Evolutionary conservation across 331 rosid genomes (phyloP).

Genomic region (Quercus tomentella): DNA sequence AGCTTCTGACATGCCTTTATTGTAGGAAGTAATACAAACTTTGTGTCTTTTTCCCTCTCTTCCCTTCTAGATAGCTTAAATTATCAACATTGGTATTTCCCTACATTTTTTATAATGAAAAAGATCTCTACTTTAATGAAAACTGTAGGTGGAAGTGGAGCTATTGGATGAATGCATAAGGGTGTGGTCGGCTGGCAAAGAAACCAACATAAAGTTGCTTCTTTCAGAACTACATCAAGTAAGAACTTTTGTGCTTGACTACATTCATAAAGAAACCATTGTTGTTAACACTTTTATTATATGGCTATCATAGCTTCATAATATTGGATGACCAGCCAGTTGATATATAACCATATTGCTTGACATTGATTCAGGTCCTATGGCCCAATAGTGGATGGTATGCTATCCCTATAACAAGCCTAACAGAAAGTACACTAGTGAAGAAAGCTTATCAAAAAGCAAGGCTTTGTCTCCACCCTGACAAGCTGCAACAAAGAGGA

Average conservation of each 20-base stretch:
- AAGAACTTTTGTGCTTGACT: slow-evolving; percentile 18
- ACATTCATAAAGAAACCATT: too few relatives aligned
- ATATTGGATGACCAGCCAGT: neutral
- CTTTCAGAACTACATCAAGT: slow-evolving; percentile 84
- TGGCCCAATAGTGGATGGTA: slow-evolving; percentile 78
- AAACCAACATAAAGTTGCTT: slow-evolving; percentile 67
- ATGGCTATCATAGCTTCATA: neutral
- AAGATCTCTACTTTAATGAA: slow-evolving; percentile 14
- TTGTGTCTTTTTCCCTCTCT: neutral
- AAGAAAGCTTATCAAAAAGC: slow-evolving; percentile 95
- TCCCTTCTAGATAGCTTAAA: neutral
- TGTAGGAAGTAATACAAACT: neutral
- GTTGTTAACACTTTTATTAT: neutral
- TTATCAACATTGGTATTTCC: neutral
- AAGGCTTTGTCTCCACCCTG: slow-evolving; percentile 90
- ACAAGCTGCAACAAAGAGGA: slow-evolving; percentile 93
- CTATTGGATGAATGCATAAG: slow-evolving; percentile 59
- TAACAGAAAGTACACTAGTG: slow-evolving; percentile 71
- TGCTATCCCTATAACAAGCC: slow-evolving; percentile 54
- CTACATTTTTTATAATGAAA: slow-evolving; percentile 4
- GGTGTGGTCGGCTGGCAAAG: slow-evolving; percentile 87
- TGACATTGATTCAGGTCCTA: slow-evolving; percentile 47
- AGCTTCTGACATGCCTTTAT: slow-evolving; percentile 8
- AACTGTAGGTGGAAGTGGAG: slow-evolving; percentile 47
- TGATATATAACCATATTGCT: slow-evolving; percentile 17